These are phyloP conservation scores for Solanum pinnatisectum DNA, from an alignment of 257 asterid species.

Conservation along the genomic window DNA sequence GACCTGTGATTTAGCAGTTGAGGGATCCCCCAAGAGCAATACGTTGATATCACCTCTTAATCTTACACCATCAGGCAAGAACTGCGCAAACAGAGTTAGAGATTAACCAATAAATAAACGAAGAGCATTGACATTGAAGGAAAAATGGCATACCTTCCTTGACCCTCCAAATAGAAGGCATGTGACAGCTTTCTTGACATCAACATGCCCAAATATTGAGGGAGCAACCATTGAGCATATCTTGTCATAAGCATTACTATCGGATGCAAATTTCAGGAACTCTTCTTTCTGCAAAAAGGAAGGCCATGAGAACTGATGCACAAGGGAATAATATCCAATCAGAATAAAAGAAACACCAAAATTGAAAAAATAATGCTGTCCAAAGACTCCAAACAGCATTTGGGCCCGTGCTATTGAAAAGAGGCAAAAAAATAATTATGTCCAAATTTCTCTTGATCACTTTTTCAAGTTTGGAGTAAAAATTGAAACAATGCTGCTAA, in stretches of 20 bases:
- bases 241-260: constrained; percentile 55
- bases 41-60: constrained; percentile 97
- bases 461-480: too few species aligned
- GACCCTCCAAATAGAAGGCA: constrained; percentile 99
- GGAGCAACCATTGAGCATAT: constrained; percentile 92
- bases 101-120: background rate
- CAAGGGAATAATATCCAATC: background rate
- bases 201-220: constrained; percentile 86
- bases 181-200: constrained; percentile 92
- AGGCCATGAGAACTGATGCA: background rate
- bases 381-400: background rate
- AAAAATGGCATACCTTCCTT: constrained; percentile 52
- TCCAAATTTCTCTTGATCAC: background rate
- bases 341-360: background rate
- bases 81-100: constrained; percentile 30
- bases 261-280: constrained; percentile 87
- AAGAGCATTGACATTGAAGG: background rate
- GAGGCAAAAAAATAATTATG: background rate
- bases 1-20: constrained; percentile 99
- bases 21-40: constrained; percentile 96
- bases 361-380: background rate
- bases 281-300: constrained; percentile 42
- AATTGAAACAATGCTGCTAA: background rate
- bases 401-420: background rate
- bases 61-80: constrained; percentile 93